Evolutionary conservation across 257 asterid species (phyloP).

Genomic region (Ophiorrhiza pumila): DNA sequence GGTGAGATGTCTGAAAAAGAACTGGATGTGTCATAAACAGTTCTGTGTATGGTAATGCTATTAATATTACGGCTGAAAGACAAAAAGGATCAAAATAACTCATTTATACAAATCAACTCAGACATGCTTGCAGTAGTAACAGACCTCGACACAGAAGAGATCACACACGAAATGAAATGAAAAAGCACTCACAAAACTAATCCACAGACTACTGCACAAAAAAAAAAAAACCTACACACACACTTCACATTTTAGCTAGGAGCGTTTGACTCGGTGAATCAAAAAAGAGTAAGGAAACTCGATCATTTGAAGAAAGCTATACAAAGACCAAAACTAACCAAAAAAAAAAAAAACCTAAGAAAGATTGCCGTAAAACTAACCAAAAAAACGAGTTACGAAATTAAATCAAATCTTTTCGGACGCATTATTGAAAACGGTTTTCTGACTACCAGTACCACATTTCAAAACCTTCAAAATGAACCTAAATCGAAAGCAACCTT

Average conservation of each 20-base stretch:
- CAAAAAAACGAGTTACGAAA: too few relatives aligned
- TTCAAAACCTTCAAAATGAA: too few relatives aligned
- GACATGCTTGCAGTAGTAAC: conserved; percentile 14
- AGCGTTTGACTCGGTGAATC: not conserved
- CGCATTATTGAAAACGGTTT: too few relatives aligned
- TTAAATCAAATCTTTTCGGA: too few relatives aligned
- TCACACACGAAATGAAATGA: too few relatives aligned
- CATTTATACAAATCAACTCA: conserved; percentile 28
- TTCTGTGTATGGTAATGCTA: conserved; percentile 34
- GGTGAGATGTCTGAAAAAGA: conserved; percentile 14
- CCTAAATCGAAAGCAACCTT: too few relatives aligned
- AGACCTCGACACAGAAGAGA: not conserved
- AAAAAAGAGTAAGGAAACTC: not conserved
- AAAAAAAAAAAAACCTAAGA: not conserved
- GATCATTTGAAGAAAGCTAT: too few relatives aligned
- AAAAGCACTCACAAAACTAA: not conserved
- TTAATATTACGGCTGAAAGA: conserved; percentile 27
- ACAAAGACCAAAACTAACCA: not conserved
- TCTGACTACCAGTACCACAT: too few relatives aligned
- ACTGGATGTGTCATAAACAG: not conserved
- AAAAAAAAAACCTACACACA: not conserved
- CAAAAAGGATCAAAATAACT: conserved; percentile 15
- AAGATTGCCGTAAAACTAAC: too few relatives aligned
- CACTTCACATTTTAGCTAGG: not conserved
- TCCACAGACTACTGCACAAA: not conserved